These are phyloP conservation scores for Hirschioporus abietinus DNA, from an alignment of 768 basidiomycete genomes.

Conservation along the genomic window DNA sequence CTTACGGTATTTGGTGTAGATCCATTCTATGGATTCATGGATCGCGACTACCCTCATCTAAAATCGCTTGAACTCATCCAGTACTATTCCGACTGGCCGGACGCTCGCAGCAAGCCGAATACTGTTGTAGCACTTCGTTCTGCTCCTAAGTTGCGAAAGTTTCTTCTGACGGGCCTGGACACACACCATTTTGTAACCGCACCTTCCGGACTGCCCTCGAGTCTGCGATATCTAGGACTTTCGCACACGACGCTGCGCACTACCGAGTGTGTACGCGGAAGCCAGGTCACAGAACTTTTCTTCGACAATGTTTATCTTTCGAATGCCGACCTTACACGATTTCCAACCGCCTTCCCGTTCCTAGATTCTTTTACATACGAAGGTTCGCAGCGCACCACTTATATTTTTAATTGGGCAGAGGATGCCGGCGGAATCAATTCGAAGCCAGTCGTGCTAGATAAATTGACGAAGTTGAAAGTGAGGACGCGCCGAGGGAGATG, in stretches of 20 bases:
- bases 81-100: too few relatives aligned
- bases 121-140: neutral
- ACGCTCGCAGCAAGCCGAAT: neutral
- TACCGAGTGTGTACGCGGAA: neutral
- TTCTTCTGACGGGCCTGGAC: neutral
- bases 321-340: neutral
- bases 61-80: neutral
- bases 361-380: neutral
- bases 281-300: neutral
- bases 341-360: neutral
- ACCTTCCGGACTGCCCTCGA: neutral
- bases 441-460: too few relatives aligned
- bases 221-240: neutral
- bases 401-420: too few relatives aligned
- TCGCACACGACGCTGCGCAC: neutral
- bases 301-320: neutral
- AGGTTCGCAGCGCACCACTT: neutral
- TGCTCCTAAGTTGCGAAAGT: neutral
- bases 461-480: too few relatives aligned
- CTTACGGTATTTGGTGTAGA: neutral
- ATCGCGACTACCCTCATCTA: neutral
- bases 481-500: too few relatives aligned
- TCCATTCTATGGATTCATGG: neutral
- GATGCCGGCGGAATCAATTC: too few relatives aligned
- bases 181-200: neutral